These are phyloP conservation scores for Medicago arabica DNA, from an alignment of 306 rosid species.

Conservation along the genomic window DNA sequence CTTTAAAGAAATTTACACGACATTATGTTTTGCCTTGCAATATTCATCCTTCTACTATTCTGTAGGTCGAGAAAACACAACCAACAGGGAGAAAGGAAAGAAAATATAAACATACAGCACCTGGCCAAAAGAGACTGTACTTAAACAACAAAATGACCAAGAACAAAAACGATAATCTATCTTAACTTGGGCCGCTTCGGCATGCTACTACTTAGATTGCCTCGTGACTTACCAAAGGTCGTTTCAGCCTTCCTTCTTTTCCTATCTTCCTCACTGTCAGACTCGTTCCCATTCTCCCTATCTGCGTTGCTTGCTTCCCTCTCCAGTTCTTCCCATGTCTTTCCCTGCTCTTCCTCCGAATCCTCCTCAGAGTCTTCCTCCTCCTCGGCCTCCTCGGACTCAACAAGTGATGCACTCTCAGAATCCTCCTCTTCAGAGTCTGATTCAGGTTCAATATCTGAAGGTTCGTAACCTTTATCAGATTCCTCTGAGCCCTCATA, in stretches of 20 bases:
- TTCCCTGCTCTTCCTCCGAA: constrained; percentile 57
- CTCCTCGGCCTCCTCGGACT: constrained; percentile 67
- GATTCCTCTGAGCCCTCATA: constrained; percentile 81
- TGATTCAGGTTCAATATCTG: constrained; percentile 84
- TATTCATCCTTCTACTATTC: neutral
- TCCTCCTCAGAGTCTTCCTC: constrained; percentile 49
- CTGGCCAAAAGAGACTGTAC: neutral
- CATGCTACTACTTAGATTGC: constrained; percentile 52
- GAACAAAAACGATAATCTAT: constrained; percentile 42
- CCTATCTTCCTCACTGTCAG: constrained; percentile 93
- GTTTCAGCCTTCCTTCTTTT: constrained; percentile 85
- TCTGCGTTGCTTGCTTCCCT: constrained; percentile 97
- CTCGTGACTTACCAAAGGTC: constrained; percentile 83
- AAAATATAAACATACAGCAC: neutral
- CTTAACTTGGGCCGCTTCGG: constrained; percentile 73
- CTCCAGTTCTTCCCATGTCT: constrained; percentile 98
- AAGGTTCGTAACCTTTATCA: constrained; percentile 90
- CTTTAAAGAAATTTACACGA: neutral
- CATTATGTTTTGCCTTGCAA: neutral
- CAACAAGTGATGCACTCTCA: constrained; percentile 86
- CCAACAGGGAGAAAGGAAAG: too few relatives aligned
- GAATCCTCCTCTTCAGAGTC: constrained; percentile 85
- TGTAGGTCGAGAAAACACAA: neutral
- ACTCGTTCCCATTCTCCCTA: constrained; percentile 84
- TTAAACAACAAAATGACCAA: constrained; percentile 23